These are phyloP conservation scores for Heterobasidion parviporum DNA, from an alignment of 1,284 basidiomycete species.

Conservation along the genomic window DNA sequence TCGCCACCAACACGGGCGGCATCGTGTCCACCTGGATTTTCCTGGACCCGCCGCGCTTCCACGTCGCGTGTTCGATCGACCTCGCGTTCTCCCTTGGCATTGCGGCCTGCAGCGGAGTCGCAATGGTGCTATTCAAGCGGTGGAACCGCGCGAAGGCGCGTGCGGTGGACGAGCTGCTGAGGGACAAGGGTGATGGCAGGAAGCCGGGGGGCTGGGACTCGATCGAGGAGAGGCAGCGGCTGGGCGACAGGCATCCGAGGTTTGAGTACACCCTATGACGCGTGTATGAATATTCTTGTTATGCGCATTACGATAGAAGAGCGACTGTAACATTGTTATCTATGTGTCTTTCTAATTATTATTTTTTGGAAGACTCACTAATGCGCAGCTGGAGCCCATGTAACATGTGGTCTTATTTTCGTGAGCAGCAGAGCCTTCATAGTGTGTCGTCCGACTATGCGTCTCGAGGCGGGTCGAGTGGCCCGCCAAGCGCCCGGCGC, in stretches of 20 bases:
- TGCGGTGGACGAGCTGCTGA: slow-evolving; percentile 3
- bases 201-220: slow-evolving; percentile 10
- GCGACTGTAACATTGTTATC: too few relatives aligned
- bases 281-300: neutral
- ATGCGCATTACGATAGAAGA: too few relatives aligned
- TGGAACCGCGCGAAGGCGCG: slow-evolving; percentile 6
- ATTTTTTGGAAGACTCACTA: too few relatives aligned
- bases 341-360: too few relatives aligned
- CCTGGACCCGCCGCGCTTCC: slow-evolving; percentile 10
- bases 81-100: slow-evolving; percentile 8
- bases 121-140: slow-evolving; percentile 4
- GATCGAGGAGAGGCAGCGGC: slow-evolving; percentile 5
- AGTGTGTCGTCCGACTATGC: too few relatives aligned
- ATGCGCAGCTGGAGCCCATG: too few relatives aligned
- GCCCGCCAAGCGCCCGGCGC: too few relatives aligned
- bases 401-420: too few relatives aligned
- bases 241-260: slow-evolving; percentile 13
- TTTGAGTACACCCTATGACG: slow-evolving; percentile 10
- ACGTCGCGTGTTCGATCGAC: slow-evolving; percentile 8
- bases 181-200: slow-evolving; percentile 3
- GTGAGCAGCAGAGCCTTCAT: too few relatives aligned
- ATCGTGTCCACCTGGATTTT: slow-evolving; percentile 4
- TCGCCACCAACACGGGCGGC: slow-evolving; percentile 47
- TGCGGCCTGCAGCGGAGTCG: neutral
- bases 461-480: too few relatives aligned